A percentile compares a stretch with the other conserved stretches of the same genome.
Evolutionary conservation across 768 basidiomycete species (phyloP).

Genomic region (Leccinum incarnatum): DNA sequence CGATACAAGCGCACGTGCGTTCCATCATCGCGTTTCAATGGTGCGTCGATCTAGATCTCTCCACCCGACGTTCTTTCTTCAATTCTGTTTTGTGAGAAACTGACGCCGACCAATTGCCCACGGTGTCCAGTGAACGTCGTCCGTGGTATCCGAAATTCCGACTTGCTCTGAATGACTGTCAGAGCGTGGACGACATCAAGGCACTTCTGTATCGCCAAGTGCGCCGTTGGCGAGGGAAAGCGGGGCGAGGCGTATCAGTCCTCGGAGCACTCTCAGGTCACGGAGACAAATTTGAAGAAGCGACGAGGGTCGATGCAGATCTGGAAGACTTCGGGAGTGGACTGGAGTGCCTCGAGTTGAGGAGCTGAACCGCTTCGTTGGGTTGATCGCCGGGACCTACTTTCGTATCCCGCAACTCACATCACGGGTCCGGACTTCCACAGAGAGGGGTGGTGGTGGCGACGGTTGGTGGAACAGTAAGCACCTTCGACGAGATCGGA

Average conservation of each 20-base stretch:
- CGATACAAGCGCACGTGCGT: slow-evolving; percentile 60
- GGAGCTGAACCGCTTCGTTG: neutral
- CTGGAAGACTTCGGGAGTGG: slow-evolving; percentile 3
- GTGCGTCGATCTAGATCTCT: slow-evolving; percentile 36
- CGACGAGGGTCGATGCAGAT: neutral
- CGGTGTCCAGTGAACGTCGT: slow-evolving; percentile 37
- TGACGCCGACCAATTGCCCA: neutral
- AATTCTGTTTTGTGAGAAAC: neutral
- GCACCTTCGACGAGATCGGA: neutral
- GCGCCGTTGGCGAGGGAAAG: slow-evolving; percentile 49
- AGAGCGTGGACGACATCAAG: slow-evolving; percentile 47
- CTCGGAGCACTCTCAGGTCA: neutral
- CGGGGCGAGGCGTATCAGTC: neutral
- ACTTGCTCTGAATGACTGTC: slow-evolving; percentile 40
- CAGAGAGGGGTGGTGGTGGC: neutral
- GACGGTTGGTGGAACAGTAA: neutral
- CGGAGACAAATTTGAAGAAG: neutral
- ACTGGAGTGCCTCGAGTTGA: neutral
- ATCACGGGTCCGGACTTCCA: neutral
- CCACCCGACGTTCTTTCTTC: neutral
- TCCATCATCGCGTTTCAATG: slow-evolving; percentile 70
- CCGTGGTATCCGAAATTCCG: slow-evolving; percentile 60
- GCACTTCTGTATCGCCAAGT: slow-evolving; percentile 42
- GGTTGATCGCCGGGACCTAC: neutral
- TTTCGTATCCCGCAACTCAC: neutral